Evolutionary conservation across 2,329 filamentous ascomycete genomes (phyloP).

Genomic region (Alternaria rosae): DNA sequence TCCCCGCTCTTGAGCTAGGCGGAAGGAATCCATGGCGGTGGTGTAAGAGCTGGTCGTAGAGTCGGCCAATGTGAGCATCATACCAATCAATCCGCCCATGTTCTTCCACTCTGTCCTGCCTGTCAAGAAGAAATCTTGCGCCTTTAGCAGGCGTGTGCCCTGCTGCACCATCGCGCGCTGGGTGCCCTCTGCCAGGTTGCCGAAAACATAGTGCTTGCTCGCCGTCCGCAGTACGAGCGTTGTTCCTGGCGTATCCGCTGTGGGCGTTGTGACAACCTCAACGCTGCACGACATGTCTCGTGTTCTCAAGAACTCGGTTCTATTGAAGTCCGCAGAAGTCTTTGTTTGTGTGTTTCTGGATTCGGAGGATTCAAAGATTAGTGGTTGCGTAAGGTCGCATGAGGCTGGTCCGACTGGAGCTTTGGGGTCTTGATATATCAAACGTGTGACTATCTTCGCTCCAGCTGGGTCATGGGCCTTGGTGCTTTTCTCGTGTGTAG

Average conservation of each 20-base stretch:
- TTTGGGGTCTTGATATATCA: not conserved
- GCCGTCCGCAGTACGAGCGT: conserved; percentile 76
- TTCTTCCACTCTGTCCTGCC: conserved; percentile 78
- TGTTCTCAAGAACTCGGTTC: not conserved
- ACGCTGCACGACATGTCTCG: conserved; percentile 73
- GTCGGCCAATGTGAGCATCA: conserved; percentile 85
- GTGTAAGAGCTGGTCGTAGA: conserved; percentile 58
- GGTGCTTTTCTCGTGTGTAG: not conserved
- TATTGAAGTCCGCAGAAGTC: not conserved
- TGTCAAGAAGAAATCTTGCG: conserved; percentile 82
- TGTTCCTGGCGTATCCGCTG: conserved; percentile 85
- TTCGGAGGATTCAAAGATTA: conserved; percentile 19
- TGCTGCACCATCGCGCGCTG: conserved; percentile 79
- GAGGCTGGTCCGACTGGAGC: not conserved
- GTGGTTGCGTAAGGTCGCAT: conserved; percentile 5
- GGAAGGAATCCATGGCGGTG: conserved; percentile 52
- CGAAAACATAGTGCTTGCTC: conserved; percentile 81
- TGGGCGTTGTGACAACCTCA: conserved; percentile 81
- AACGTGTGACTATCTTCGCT: not conserved
- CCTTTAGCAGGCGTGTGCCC: conserved; percentile 68
- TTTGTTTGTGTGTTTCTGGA: not conserved
- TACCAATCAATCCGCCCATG: conserved; percentile 82
- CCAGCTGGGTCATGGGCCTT: not conserved
- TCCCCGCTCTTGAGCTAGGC: conserved; percentile 23
- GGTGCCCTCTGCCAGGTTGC: conserved; percentile 81